These are phyloP conservation scores for Telopea speciosissima DNA, from an alignment of 177 flowering plant genomes.

Conservation along the genomic window DNA sequence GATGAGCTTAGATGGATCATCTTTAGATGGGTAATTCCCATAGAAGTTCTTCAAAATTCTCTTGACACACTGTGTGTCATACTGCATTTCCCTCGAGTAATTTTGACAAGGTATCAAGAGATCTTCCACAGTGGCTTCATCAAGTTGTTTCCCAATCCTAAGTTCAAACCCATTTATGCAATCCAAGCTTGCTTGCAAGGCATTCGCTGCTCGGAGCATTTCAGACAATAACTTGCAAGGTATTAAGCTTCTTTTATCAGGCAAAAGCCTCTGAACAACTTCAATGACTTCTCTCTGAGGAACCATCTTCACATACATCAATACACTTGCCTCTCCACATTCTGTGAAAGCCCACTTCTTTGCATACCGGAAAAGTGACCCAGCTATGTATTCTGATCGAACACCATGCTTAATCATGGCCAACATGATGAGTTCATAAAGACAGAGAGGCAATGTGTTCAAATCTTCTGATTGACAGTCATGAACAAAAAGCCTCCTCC, in stretches of 20 bases:
- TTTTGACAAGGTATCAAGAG: not conserved
- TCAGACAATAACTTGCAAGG: constrained; percentile 52
- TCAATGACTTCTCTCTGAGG: constrained; percentile 51
- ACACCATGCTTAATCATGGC: constrained; percentile 34
- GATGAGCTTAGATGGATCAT: not conserved
- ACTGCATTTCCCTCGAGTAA: not conserved
- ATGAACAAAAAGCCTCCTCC: constrained; percentile 38
- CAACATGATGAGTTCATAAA: constrained; percentile 41
- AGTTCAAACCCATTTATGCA: not conserved
- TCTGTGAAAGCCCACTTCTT: not conserved
- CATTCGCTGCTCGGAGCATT: constrained; percentile 43
- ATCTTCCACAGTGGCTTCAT: not conserved
- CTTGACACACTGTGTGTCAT: not conserved
- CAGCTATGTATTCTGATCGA: not conserved
- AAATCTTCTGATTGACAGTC: constrained; percentile 48
- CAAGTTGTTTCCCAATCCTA: not conserved
- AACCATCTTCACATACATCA: not conserved
- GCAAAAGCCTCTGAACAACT: constrained; percentile 57
- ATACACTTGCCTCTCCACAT: not conserved
- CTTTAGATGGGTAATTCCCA: not conserved
- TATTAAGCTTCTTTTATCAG: constrained; percentile 34
- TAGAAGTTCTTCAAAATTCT: not conserved
- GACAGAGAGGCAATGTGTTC: constrained; percentile 29
- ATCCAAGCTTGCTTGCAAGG: not conserved
- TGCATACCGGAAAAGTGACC: not conserved